Percentiles rank a stretch among this genome's conserved stretches.
phyloP scores from a whole-genome alignment of 1,284 basidiomycete genomes.

The Ganoderma lingzhi region DNA sequence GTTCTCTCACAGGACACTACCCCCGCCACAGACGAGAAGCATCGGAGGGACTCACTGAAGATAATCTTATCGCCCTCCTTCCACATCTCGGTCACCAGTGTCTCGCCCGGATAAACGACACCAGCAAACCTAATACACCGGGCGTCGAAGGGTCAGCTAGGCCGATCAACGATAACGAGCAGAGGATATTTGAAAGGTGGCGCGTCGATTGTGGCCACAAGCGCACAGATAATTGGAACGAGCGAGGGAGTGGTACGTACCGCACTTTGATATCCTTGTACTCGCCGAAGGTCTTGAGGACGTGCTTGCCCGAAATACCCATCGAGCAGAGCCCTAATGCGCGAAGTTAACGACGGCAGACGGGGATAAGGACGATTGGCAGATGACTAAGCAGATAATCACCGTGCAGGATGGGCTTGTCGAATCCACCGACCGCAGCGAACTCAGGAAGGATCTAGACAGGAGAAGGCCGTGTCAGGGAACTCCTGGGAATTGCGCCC shows the following conservation, averaged over 20 bases:
- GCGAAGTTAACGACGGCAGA: conserved; percentile 11
- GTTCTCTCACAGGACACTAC: conserved; percentile 19
- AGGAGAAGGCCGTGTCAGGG: conserved; percentile 9
- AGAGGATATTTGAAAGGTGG: background rate
- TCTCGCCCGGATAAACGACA: conserved; percentile 96
- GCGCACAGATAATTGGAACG: background rate
- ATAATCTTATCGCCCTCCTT: conserved; percentile 93
- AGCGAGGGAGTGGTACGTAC: conserved; percentile 49
- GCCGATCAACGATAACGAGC: background rate
- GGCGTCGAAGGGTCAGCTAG: background rate
- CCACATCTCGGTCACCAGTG: conserved; percentile 96
- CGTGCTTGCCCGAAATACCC: conserved; percentile 95
- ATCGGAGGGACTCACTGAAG: conserved; percentile 73
- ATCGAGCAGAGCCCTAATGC: conserved; percentile 85
- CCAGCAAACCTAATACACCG: conserved; percentile 72
- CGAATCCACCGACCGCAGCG: conserved; percentile 94
- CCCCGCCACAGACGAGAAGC: background rate
- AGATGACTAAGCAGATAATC: conserved; percentile 13
- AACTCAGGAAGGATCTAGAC: conserved; percentile 92
- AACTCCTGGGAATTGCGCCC: background rate
- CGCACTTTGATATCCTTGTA: conserved; percentile 97
- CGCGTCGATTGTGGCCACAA: background rate
- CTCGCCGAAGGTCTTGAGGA: conserved; percentile 86
- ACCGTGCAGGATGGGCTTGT: conserved; percentile 87
- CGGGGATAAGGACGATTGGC: background rate